These are phyloP conservation scores for Botryotinia narcissicola DNA, from an alignment of 2,329 filamentous ascomycete genomes.

Conservation along the genomic window DNA sequence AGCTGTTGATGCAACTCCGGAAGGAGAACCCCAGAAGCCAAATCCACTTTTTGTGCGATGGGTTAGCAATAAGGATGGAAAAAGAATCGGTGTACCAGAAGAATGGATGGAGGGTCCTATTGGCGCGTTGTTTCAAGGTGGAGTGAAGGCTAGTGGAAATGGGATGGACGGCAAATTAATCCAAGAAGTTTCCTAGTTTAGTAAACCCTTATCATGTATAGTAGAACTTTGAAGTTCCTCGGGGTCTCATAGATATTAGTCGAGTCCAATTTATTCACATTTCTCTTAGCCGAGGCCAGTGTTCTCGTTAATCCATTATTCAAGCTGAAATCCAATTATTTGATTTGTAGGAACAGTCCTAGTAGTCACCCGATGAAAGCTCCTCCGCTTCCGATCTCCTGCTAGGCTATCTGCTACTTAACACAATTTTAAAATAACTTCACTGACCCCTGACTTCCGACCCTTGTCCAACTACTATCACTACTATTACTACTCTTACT, in stretches of 20 bases:
- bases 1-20: slow-evolving; percentile 48
- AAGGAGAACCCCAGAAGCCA: slow-evolving; percentile 48
- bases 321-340: background rate
- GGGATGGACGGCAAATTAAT: slow-evolving; percentile 36
- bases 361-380: background rate
- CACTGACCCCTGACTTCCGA: background rate
- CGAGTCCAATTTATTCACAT: background rate
- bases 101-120: slow-evolving; percentile 65
- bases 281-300: background rate
- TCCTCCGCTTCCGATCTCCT: background rate
- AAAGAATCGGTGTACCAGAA: slow-evolving; percentile 60
- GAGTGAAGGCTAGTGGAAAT: slow-evolving; percentile 26
- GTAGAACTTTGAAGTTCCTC: background rate
- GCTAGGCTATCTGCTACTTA: background rate
- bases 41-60: slow-evolving; percentile 67
- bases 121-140: slow-evolving; percentile 55
- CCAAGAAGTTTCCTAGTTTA: slow-evolving; percentile 35
- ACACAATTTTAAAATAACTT: background rate
- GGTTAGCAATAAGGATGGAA: slow-evolving; percentile 65
- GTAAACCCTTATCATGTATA: background rate
- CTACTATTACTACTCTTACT: background rate
- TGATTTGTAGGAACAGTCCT: background rate
- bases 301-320: background rate
- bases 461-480: background rate
- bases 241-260: background rate